A percentile compares a stretch with the other conserved stretches of the same genome.
Conservation (phyloP, 177 flowering plant species). For the Tripterygium wilfordii region DNA sequence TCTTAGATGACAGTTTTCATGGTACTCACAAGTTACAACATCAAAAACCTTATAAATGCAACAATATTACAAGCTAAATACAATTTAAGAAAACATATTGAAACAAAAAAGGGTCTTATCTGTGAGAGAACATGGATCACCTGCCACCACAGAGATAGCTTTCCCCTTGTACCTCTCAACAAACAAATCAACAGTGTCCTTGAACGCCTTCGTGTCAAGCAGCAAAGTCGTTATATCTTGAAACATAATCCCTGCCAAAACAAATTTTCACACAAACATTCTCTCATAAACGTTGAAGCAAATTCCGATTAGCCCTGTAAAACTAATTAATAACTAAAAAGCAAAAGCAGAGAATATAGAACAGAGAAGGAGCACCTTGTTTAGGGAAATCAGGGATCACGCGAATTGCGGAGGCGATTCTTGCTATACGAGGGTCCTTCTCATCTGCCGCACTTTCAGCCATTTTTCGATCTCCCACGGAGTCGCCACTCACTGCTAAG, state of each 20-base stretch:
- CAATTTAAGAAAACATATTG: too few relatives aligned
- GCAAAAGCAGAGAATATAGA: not conserved
- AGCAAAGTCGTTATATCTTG: constrained; percentile 94
- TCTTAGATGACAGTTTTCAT: too few relatives aligned
- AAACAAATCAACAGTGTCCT: constrained; percentile 87
- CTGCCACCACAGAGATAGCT: constrained; percentile 82
- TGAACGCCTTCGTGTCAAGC: constrained; percentile 74
- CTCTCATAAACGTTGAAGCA: too few relatives aligned
- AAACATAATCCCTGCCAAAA: constrained; percentile 93
- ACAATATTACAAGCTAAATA: too few relatives aligned
- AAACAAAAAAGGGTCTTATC: too few relatives aligned
- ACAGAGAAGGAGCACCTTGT: constrained; percentile 38
- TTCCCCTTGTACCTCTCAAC: constrained; percentile 82
- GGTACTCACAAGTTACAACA: too few relatives aligned
- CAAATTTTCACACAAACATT: too few relatives aligned
- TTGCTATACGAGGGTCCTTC: constrained; percentile 35
- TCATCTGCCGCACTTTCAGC: constrained; percentile 26
- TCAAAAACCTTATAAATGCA: too few relatives aligned
- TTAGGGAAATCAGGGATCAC: constrained; percentile 85
- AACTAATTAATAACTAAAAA: not conserved
- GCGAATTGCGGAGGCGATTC: constrained; percentile 59
- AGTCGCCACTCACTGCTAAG: too few relatives aligned
- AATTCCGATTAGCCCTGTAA: too few relatives aligned
- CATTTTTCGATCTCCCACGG: constrained; percentile 29
- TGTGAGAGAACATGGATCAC: too few relatives aligned